Evolutionary conservation across 768 basidiomycete species (phyloP).

Genomic region (Obba rivulosa): DNA sequence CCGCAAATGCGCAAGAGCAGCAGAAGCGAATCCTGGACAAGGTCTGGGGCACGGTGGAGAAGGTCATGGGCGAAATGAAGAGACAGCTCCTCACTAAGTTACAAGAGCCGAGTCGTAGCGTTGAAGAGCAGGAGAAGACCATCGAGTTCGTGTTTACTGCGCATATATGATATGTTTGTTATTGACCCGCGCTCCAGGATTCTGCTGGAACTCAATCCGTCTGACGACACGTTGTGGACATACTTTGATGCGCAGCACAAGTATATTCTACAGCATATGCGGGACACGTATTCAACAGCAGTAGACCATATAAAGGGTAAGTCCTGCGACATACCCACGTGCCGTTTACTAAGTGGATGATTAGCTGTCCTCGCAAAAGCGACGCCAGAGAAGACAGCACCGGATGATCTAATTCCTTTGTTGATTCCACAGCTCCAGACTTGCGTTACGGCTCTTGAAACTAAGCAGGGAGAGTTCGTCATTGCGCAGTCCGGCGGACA

Average conservation of each 20-base stretch:
- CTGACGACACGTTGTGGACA: slow-evolving; percentile 92
- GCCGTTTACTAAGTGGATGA: slow-evolving; percentile 1
- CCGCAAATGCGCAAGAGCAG: slow-evolving; percentile 56
- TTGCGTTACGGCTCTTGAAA: slow-evolving; percentile 55
- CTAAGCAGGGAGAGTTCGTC: slow-evolving; percentile 54
- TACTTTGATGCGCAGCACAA: slow-evolving; percentile 94
- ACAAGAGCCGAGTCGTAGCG: slow-evolving; percentile 68
- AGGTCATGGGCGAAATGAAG: slow-evolving; percentile 90
- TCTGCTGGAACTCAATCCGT: slow-evolving; percentile 76
- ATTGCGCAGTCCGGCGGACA: slow-evolving; percentile 64
- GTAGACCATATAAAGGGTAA: slow-evolving; percentile 47
- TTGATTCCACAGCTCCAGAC: slow-evolving; percentile 48
- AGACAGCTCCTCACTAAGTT: slow-evolving; percentile 70
- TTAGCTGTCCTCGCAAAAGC: slow-evolving; percentile 45
- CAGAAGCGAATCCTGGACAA: slow-evolving; percentile 93
- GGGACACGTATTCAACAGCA: slow-evolving; percentile 49
- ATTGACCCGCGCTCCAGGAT: slow-evolving; percentile 49
- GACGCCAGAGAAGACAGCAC: slow-evolving; percentile 27
- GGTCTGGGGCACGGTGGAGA: slow-evolving; percentile 93
- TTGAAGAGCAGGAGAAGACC: slow-evolving; percentile 96
- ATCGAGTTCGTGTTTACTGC: slow-evolving; percentile 64
- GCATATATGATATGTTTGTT: not conserved
- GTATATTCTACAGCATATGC: slow-evolving; percentile 77
- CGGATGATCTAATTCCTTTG: slow-evolving; percentile 33
- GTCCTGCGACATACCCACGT: slow-evolving; percentile 11